Evolutionary conservation across 371 early-diverging fungal genomes (phyloP).

Genomic region (Ordospora pajunii): DNA sequence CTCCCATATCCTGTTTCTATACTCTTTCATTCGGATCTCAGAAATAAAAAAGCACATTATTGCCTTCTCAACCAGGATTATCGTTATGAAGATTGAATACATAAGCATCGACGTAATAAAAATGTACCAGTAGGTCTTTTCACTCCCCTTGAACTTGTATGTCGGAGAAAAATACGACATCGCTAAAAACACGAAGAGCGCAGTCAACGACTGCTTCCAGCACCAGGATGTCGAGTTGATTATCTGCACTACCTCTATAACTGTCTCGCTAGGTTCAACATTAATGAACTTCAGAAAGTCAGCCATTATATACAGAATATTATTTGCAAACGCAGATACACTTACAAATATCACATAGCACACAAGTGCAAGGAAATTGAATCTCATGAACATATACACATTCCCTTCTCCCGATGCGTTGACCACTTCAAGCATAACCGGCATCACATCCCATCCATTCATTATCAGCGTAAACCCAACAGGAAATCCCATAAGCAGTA

Average conservation of each 20-base stretch:
- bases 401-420: background rate
- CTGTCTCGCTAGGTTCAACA: background rate
- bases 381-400: conserved; percentile 16
- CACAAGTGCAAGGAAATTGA: conserved; percentile 36
- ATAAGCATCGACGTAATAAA: conserved; percentile 47
- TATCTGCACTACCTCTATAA: conserved; percentile 32
- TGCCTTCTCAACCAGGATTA: conserved; percentile 57
- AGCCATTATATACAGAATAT: conserved; percentile 43
- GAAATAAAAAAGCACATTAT: conserved; percentile 50
- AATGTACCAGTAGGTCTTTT: background rate
- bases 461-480: conserved; percentile 14
- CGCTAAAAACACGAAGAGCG: conserved; percentile 41
- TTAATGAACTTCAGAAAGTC: conserved; percentile 31
- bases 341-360: conserved; percentile 46
- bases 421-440: background rate
- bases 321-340: conserved; percentile 19
- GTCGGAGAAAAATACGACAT: conserved; percentile 29
- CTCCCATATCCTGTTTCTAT: conserved; percentile 54
- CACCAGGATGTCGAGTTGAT: conserved; percentile 16
- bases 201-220: conserved; percentile 30
- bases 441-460: background rate
- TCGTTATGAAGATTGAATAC: conserved; percentile 19
- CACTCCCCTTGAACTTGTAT: conserved; percentile 24
- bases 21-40: conserved; percentile 50
- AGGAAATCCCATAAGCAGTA: conserved; percentile 46